A percentile compares a stretch with the other conserved stretches of the same genome.
Evolutionary conservation across 306 rosid genomes (phyloP).

Genomic region (Castanea crenata): DNA sequence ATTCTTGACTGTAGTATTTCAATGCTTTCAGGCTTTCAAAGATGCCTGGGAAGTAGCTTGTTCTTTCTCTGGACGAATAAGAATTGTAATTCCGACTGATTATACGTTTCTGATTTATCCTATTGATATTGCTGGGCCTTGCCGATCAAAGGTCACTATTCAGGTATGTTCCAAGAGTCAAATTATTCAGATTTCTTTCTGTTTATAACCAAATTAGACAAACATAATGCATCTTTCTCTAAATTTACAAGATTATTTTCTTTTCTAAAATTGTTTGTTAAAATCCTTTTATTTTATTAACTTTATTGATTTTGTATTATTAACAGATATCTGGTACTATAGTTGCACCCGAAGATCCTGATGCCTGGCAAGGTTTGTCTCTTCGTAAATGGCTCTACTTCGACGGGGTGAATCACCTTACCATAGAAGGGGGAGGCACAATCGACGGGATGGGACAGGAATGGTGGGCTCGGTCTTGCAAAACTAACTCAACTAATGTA

Average conservation of each 20-base stretch:
- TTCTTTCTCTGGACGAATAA: slow-evolving; percentile 35
- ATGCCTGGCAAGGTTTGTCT: slow-evolving; percentile 58
- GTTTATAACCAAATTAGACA: neutral
- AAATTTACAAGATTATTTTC: neutral
- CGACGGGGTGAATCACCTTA: slow-evolving; percentile 64
- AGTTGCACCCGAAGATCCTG: slow-evolving; percentile 72
- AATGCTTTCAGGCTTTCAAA: slow-evolving; percentile 54
- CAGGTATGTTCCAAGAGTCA: slow-evolving; percentile 40
- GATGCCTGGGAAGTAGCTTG: slow-evolving; percentile 73
- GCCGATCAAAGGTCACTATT: slow-evolving; percentile 65
- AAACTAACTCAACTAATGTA: slow-evolving; percentile 65
- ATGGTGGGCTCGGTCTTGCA: slow-evolving; percentile 97
- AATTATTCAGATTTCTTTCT: neutral
- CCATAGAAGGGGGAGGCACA: slow-evolving; percentile 76
- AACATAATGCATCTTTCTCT: neutral
- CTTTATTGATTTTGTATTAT: slow-evolving; percentile 5
- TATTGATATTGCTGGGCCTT: slow-evolving; percentile 69
- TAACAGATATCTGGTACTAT: slow-evolving; percentile 67
- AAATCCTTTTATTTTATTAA: neutral
- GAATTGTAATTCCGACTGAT: slow-evolving; percentile 49
- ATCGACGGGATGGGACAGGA: slow-evolving; percentile 82
- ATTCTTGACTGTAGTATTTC: neutral
- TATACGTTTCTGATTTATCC: slow-evolving; percentile 61
- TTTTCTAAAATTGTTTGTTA: neutral
- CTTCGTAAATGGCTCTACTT: slow-evolving; percentile 72